phyloP scores from a whole-genome alignment of 129 eudicot species.

The Flaveria linearis region DNA sequence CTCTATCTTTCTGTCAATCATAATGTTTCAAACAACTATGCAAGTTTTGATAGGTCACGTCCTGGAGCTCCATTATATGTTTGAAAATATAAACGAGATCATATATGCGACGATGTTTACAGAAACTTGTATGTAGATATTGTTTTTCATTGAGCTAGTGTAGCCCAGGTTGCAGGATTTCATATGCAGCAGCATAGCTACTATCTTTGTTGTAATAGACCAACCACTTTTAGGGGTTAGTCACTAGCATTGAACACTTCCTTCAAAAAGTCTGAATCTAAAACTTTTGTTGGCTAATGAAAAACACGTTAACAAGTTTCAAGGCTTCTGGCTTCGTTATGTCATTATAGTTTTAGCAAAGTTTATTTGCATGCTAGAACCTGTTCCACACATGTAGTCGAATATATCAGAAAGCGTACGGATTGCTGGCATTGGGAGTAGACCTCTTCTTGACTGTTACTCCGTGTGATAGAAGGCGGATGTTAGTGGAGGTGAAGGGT shows the following conservation, averaged over 20 bases:
- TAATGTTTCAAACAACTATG: neutral
- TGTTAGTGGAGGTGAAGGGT: neutral
- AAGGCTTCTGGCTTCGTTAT: conserved; percentile 9
- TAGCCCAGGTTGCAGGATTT: neutral
- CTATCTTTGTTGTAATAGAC: neutral
- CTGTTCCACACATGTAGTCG: neutral
- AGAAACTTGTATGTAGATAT: neutral
- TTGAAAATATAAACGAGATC: neutral
- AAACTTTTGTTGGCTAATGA: neutral
- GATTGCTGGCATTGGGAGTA: neutral
- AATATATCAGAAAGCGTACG: neutral
- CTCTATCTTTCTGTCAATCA: neutral
- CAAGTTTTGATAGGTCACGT: neutral
- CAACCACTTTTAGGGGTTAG: neutral
- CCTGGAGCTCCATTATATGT: neutral
- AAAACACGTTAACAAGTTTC: neutral
- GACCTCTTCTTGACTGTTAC: neutral
- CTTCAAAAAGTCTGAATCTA: neutral
- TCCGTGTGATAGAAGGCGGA: conserved; percentile 2
- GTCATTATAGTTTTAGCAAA: neutral
- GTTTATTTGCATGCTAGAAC: conserved; percentile 5
- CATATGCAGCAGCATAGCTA: neutral
- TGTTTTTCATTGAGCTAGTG: neutral
- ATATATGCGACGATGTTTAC: neutral
- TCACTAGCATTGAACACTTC: neutral